Evolutionary conservation across 305 asterid species (phyloP).

Genomic region (Vinca major): DNA sequence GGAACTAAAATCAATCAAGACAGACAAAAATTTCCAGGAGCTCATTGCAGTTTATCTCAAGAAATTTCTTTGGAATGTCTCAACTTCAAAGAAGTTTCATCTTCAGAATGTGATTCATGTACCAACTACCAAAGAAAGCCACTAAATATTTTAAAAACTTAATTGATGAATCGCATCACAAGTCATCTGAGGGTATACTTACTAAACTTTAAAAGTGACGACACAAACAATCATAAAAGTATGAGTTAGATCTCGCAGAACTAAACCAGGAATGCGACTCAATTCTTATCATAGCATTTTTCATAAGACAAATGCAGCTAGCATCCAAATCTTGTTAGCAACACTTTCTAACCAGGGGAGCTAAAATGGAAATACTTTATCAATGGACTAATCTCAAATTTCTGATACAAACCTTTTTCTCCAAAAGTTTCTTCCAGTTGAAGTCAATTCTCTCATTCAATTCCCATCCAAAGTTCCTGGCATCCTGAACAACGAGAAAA

Average conservation of each 20-base stretch:
- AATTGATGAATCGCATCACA: not conserved
- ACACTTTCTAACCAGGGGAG: not conserved
- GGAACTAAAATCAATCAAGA: not conserved
- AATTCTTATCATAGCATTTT: not conserved
- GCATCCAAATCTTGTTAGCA: not conserved
- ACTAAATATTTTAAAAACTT: not conserved
- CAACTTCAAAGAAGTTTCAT: not conserved
- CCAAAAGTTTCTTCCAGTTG: constrained; percentile 93
- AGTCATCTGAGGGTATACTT: not conserved
- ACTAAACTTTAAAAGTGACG: not conserved
- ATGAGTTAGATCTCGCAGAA: not conserved
- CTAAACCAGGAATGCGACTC: not conserved
- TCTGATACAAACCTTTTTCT: constrained; percentile 63
- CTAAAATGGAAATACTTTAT: not conserved
- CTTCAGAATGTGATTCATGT: not conserved
- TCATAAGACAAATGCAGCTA: not conserved
- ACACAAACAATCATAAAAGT: not conserved
- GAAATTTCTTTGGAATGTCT: not conserved
- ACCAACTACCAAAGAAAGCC: not conserved
- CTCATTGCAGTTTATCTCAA: not conserved
- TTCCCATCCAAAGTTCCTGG: constrained; percentile 95
- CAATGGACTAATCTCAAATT: not conserved
- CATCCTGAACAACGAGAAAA: constrained; percentile 45
- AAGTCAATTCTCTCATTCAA: constrained; percentile 64
- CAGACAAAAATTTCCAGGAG: not conserved